Conservation (phyloP, 257 asterid genomes). For the Penstemon eatonii region DNA sequence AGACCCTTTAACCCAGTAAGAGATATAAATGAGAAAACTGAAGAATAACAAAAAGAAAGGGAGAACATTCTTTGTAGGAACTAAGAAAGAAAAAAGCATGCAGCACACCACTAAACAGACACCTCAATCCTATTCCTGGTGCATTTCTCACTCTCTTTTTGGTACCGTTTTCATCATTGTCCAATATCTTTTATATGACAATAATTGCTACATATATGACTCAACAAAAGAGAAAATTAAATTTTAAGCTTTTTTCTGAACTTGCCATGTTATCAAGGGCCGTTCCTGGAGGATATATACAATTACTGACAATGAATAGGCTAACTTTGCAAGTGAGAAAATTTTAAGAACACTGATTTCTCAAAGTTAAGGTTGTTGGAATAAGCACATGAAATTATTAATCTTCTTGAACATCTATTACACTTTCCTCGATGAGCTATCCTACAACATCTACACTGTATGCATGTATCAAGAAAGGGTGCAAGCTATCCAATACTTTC, state of each 20-base stretch:
- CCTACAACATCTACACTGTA: neutral
- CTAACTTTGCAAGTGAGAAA: neutral
- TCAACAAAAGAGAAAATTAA: constrained; percentile 8
- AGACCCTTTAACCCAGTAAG: constrained; percentile 67
- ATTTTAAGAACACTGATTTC: neutral
- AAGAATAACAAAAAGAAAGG: constrained; percentile 19
- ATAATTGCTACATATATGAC: neutral
- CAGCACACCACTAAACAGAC: constrained; percentile 12
- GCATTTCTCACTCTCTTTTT: neutral
- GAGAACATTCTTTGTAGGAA: neutral
- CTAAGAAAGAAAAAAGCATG: neutral
- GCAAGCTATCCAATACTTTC: neutral
- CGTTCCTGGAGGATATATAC: neutral
- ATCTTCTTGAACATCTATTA: neutral
- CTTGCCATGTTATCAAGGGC: constrained; percentile 1
- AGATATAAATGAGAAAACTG: constrained; percentile 24
- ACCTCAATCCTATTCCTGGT: constrained; percentile 16
- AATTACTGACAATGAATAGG: neutral
- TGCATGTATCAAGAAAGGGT: neutral
- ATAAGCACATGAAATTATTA: neutral
- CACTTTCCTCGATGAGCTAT: neutral
- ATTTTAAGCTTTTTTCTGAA: constrained; percentile 3
- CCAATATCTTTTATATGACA: neutral
- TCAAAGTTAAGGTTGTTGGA: neutral
- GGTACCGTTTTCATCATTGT: constrained; percentile 7